Evolutionary conservation across 257 asterid genomes (phyloP).

Genomic region (Scutellaria galericulata): DNA sequence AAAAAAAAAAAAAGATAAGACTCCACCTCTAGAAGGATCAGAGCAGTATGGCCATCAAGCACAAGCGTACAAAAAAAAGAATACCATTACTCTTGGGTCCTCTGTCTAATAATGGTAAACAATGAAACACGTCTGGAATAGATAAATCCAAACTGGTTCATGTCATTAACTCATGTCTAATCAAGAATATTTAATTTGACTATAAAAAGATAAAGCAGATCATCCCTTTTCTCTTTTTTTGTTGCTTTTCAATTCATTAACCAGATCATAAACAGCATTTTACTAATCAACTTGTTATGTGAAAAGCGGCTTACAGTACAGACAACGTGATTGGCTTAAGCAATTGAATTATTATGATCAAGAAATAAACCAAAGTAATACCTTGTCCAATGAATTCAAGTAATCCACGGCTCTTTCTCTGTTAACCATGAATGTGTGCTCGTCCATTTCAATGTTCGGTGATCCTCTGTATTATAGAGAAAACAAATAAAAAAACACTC

Average conservation of each 20-base stretch:
- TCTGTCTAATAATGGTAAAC: neutral
- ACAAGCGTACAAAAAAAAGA: slow-evolving; percentile 27
- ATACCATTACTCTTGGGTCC: neutral
- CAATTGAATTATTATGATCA: no score
- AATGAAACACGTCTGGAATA: neutral
- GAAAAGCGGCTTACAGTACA: no score
- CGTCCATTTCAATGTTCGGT: slow-evolving; percentile 97
- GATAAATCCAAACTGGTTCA: neutral
- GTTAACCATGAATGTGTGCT: slow-evolving; percentile 89
- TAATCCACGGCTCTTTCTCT: slow-evolving; percentile 99
- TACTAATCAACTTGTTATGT: no score
- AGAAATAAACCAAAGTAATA: slow-evolving; percentile 15
- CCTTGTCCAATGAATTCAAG: slow-evolving; percentile 91
- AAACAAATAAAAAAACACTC: neutral
- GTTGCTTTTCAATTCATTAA: neutral
- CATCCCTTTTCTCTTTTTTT: neutral
- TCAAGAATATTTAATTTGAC: neutral
- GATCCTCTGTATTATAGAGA: slow-evolving; percentile 60
- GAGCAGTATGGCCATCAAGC: slow-evolving; percentile 29
- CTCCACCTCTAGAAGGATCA: slow-evolving; percentile 33
- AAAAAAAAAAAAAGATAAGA: slow-evolving; percentile 12
- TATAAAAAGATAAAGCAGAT: neutral
- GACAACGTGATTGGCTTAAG: no score
- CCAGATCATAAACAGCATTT: neutral
- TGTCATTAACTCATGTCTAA: neutral